A percentile compares a stretch with the other conserved stretches of the same genome.
These are phyloP conservation scores for Pseudohalonectria lignicola DNA, from an alignment of 2,329 filamentous ascomycete genomes.

Conservation along the genomic window DNA sequence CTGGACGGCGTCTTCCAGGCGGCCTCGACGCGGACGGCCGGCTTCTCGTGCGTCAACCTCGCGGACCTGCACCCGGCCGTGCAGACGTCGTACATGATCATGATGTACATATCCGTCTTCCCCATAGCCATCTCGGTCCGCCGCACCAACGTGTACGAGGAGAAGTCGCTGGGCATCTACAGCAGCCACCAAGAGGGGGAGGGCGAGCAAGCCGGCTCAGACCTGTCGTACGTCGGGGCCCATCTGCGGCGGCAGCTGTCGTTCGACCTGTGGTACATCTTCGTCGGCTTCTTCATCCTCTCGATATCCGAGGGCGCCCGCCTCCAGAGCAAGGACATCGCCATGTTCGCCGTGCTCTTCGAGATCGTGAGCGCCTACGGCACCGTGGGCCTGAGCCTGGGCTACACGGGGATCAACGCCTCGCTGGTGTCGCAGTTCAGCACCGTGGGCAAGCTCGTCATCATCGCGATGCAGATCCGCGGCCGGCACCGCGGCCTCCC, in stretches of 20 bases:
- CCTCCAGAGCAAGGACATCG: constrained; percentile 53
- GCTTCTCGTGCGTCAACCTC: constrained; percentile 74
- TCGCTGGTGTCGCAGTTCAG: constrained; percentile 78
- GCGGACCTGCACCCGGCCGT: constrained; percentile 75
- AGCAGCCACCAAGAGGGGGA: constrained; percentile 34
- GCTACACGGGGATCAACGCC: constrained; percentile 64
- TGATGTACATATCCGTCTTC: constrained; percentile 99
- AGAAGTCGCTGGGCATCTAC: constrained; percentile 72
- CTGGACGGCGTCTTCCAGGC: constrained; percentile 87
- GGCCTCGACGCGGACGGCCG: constrained; percentile 78
- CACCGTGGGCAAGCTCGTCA: constrained; percentile 58
- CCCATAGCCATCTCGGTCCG: constrained; percentile 94
- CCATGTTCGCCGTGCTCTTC: constrained; percentile 63
- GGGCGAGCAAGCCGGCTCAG: constrained; percentile 35
- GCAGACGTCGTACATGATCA: constrained; percentile 88
- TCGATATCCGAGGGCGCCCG: constrained; percentile 72
- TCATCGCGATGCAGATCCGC: constrained; percentile 59
- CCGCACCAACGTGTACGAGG: constrained; percentile 92
- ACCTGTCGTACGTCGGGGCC: constrained; percentile 76
- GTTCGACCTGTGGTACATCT: constrained; percentile 97
- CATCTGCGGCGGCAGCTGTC: constrained; percentile 90
- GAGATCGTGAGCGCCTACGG: constrained; percentile 88
- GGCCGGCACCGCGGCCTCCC: constrained; percentile 58
- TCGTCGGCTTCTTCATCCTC: constrained; percentile 86
- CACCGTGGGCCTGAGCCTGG: constrained; percentile 84